Evolutionary conservation across 2,329 filamentous ascomycete genomes (phyloP).

Genomic region (Diaporthe citri): DNA sequence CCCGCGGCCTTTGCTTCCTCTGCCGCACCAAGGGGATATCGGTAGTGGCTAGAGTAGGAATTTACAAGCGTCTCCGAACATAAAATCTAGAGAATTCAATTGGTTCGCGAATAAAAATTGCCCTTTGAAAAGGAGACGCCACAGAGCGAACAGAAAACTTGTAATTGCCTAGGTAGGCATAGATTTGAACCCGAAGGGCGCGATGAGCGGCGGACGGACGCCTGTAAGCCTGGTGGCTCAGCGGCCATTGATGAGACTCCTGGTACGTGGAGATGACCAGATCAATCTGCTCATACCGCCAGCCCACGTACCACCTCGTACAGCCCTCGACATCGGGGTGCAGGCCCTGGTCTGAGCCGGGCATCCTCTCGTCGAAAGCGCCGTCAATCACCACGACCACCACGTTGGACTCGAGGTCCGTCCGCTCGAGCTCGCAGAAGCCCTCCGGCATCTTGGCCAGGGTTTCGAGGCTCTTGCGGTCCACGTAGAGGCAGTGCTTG

Average conservation of each 20-base stretch:
- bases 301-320: background rate
- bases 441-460: background rate
- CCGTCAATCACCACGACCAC: constrained; percentile 1
- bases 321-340: background rate
- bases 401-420: background rate
- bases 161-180: background rate
- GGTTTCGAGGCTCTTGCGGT: constrained; percentile 9
- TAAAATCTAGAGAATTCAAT: background rate
- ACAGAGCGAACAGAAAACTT: background rate
- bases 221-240: background rate
- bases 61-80: background rate
- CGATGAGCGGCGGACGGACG: background rate
- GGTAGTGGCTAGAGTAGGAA: background rate
- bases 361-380: background rate
- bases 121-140: background rate
- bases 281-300: background rate
- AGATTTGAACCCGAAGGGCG: background rate
- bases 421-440: background rate
- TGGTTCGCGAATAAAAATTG: background rate
- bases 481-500: constrained; percentile 1
- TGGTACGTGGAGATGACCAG: background rate
- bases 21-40: too few species aligned
- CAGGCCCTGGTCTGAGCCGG: background rate
- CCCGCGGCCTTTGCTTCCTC: too few species aligned
- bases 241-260: background rate